These are phyloP conservation scores for Penicillium verrucosum DNA, from an alignment of 2,329 filamentous ascomycete genomes.

Conservation along the genomic window DNA sequence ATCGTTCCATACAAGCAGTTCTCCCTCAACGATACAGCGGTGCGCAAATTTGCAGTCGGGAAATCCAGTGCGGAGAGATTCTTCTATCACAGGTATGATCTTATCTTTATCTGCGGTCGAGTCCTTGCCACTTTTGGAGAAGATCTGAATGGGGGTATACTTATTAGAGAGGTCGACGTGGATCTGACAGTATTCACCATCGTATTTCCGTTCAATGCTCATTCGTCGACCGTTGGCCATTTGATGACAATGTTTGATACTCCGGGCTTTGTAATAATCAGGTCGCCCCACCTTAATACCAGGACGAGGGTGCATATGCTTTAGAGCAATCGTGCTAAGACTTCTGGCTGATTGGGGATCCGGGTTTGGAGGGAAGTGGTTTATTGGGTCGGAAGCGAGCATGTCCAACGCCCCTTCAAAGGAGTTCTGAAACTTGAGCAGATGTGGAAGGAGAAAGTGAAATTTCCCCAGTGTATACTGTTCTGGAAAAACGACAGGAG, in stretches of 20 bases:
- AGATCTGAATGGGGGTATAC: slow-evolving; percentile 66
- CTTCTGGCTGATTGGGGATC: slow-evolving; percentile 30
- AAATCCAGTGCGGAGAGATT: slow-evolving; percentile 62
- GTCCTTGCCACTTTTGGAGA: slow-evolving; percentile 89
- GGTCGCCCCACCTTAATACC: slow-evolving; percentile 65
- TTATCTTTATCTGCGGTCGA: slow-evolving; percentile 68
- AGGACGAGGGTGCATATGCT: slow-evolving; percentile 52
- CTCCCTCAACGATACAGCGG: slow-evolving; percentile 77
- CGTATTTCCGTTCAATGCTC: slow-evolving; percentile 78
- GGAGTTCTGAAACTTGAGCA: slow-evolving; percentile 68
- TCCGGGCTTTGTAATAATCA: slow-evolving; percentile 63
- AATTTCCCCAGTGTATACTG: slow-evolving; percentile 56
- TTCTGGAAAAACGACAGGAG: slow-evolving; percentile 63
- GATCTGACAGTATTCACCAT: slow-evolving; percentile 87
- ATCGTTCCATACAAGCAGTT: slow-evolving; percentile 75
- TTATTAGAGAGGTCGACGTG: slow-evolving; percentile 66
- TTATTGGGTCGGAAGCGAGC: slow-evolving; percentile 43
- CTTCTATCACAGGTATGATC: slow-evolving; percentile 62
- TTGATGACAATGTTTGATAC: slow-evolving; percentile 70
- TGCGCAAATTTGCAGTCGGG: slow-evolving; percentile 57
- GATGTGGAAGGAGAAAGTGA: slow-evolving; percentile 66
- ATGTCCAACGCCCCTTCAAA: slow-evolving; percentile 60
- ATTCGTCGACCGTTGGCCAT: slow-evolving; percentile 60
- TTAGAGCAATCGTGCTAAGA: slow-evolving; percentile 36
- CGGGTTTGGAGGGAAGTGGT: slow-evolving; percentile 37